These are phyloP conservation scores for Echinosophora koreensis DNA, from an alignment of 306 rosid genomes.

Conservation along the genomic window DNA sequence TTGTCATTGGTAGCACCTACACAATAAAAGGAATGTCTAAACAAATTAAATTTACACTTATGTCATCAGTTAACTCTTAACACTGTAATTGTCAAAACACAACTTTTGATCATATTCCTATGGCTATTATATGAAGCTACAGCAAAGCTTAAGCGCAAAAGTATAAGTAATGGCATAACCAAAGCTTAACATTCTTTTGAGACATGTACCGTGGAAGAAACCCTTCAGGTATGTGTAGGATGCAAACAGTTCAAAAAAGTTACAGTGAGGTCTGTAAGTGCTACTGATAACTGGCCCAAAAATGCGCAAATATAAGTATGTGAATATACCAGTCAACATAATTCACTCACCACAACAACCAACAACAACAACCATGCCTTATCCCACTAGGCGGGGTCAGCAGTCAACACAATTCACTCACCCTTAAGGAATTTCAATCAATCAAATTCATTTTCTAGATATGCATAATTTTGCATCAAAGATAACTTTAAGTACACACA, in stretches of 20 bases:
- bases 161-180: slow-evolving; percentile 29
- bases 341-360: too few relatives aligned
- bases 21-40: slow-evolving; percentile 30
- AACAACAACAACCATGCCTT: too few relatives aligned
- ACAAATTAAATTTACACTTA: slow-evolving; percentile 19
- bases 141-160: slow-evolving; percentile 30
- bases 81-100: slow-evolving; percentile 29
- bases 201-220: slow-evolving; percentile 28
- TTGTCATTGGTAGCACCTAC: slow-evolving; percentile 65
- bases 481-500: slow-evolving; percentile 13
- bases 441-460: slow-evolving; percentile 10
- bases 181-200: slow-evolving; percentile 35
- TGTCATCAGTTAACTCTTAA: background rate
- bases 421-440: slow-evolving; percentile 1
- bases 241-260: slow-evolving; percentile 17
- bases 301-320: background rate
- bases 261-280: slow-evolving; percentile 24
- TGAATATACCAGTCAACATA: background rate
- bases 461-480: slow-evolving; percentile 30
- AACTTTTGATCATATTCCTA: slow-evolving; percentile 23
- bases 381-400: too few relatives aligned
- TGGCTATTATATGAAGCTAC: slow-evolving; percentile 24
- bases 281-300: slow-evolving; percentile 19
- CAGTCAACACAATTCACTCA: background rate
- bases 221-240: slow-evolving; percentile 18